These are phyloP conservation scores for Aspergillus affinis DNA, from an alignment of 495 filamentous ascomycete species.

Conservation along the genomic window DNA sequence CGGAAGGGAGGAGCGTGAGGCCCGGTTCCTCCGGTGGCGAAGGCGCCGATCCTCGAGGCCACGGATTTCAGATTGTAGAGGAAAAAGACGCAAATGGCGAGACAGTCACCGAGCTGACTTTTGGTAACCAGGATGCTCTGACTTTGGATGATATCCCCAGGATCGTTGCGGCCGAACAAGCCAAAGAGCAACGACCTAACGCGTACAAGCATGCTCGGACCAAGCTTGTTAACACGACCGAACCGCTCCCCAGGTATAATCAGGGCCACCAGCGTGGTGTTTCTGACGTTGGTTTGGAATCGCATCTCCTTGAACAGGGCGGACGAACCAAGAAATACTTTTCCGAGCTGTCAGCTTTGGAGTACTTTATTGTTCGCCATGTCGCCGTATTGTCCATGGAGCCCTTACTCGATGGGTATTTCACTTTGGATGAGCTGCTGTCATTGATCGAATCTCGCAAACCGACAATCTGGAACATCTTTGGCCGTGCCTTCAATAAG, in stretches of 20 bases:
- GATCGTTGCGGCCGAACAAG: constrained; percentile 93
- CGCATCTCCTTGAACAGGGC: constrained; percentile 25
- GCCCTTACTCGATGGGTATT: constrained; percentile 83
- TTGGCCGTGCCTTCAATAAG: constrained; percentile 90
- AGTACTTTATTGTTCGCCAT: constrained; percentile 96
- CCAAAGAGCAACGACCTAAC: constrained; percentile 85
- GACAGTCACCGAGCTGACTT: constrained; percentile 70
- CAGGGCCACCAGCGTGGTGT: constrained; percentile 77
- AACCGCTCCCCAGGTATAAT: constrained; percentile 65
- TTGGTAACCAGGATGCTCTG: constrained; percentile 86
- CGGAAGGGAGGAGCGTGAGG: constrained; percentile 71
- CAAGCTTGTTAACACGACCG: constrained; percentile 62
- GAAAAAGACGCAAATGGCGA: constrained; percentile 76
- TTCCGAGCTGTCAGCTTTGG: constrained; percentile 90
- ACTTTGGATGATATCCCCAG: constrained; percentile 97
- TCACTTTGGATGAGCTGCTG: constrained; percentile 92
- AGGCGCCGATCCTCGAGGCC: constrained; percentile 53
- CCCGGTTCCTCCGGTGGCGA: constrained; percentile 79
- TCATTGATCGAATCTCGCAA: constrained; percentile 92
- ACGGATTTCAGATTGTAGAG: constrained; percentile 79
- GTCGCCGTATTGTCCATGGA: constrained; percentile 96
- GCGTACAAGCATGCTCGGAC: constrained; percentile 75
- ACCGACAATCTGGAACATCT: constrained; percentile 95
- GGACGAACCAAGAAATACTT: constrained; percentile 76
- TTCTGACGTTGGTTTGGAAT: constrained; percentile 62